Conservation (phyloP, 768 basidiomycete species). For the Mycena rosella region DNA sequence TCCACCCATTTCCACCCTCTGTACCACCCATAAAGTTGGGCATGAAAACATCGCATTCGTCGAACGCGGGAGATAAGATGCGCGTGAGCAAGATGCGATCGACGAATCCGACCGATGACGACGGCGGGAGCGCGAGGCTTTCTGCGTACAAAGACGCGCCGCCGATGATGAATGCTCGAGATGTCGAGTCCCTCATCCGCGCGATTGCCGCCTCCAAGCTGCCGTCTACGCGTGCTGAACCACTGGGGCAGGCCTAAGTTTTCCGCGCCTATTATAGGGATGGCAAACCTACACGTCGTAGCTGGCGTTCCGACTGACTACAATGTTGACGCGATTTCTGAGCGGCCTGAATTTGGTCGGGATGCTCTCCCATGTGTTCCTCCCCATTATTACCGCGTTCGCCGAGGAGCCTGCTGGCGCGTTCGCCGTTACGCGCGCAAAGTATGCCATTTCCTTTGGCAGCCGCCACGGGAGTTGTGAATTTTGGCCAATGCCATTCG, state of each 20-base stretch:
- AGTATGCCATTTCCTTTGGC: conserved; percentile 92
- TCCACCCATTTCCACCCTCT: conserved; percentile 60
- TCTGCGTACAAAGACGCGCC: conserved; percentile 89
- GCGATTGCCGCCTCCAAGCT: conserved; percentile 59
- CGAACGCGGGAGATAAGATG: conserved; percentile 78
- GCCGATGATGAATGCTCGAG: conserved; percentile 89
- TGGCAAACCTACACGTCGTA: conserved; percentile 70
- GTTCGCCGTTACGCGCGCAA: conserved; percentile 80
- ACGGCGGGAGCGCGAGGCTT: conserved; percentile 61
- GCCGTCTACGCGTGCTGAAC: conserved; percentile 17
- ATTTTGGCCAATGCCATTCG: conserved; percentile 88
- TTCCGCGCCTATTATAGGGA: neutral
- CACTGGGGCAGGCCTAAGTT: conserved; percentile 23
- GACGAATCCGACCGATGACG: conserved; percentile 58
- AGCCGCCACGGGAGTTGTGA: conserved; percentile 90
- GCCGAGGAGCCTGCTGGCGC: conserved; percentile 64
- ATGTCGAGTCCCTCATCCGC: conserved; percentile 44
- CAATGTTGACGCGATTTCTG: conserved; percentile 78
- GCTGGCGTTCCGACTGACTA: conserved; percentile 72
- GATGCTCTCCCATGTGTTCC: conserved; percentile 98
- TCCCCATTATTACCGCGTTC: conserved; percentile 94
- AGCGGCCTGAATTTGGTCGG: conserved; percentile 88
- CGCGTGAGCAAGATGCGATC: conserved; percentile 92
- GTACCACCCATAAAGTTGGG: conserved; percentile 70
- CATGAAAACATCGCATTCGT: conserved; percentile 90